Percentiles rank a stretch among this genome's conserved stretches.
Conservation (phyloP, 495 filamentous ascomycete genomes). For the Neurospora sp. region DNA sequence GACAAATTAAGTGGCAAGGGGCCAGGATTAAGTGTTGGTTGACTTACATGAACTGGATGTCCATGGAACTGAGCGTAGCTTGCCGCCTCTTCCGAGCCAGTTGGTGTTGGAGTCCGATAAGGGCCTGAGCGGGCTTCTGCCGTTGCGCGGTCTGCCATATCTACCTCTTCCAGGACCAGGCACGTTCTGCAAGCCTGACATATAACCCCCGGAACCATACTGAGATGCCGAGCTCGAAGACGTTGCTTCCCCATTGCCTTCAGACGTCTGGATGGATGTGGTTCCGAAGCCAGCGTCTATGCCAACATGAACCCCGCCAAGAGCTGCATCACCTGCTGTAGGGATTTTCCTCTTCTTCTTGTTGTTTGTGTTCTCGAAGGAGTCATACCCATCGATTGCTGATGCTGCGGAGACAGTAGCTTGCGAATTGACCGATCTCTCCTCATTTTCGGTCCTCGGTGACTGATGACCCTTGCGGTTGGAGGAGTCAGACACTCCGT, state of each 20-base stretch:
- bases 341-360: slow-evolving; percentile 99
- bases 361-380: slow-evolving; percentile 97
- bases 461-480: slow-evolving; percentile 17
- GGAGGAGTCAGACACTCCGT: slow-evolving; percentile 12
- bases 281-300: slow-evolving; percentile 30
- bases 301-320: slow-evolving; percentile 43
- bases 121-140: slow-evolving; percentile 55
- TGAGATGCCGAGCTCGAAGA: slow-evolving; percentile 18
- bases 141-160: slow-evolving; percentile 54
- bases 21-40: neutral
- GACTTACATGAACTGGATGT: slow-evolving; percentile 33
- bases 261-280: slow-evolving; percentile 14
- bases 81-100: slow-evolving; percentile 38
- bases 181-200: slow-evolving; percentile 50
- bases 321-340: slow-evolving; percentile 55
- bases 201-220: slow-evolving; percentile 24
- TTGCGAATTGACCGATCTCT: slow-evolving; percentile 34
- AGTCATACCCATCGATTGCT: slow-evolving; percentile 83
- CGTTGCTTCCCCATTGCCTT: slow-evolving; percentile 30
- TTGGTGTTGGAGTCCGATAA: slow-evolving; percentile 42
- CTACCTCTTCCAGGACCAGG: slow-evolving; percentile 74
- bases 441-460: slow-evolving; percentile 16
- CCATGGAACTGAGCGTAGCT: slow-evolving; percentile 35
- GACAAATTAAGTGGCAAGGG: neutral
- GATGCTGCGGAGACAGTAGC: slow-evolving; percentile 40